Base-by-base conservation (phyloP, 345 rosid species). In the Euphorbia pulcherrima region DNA sequence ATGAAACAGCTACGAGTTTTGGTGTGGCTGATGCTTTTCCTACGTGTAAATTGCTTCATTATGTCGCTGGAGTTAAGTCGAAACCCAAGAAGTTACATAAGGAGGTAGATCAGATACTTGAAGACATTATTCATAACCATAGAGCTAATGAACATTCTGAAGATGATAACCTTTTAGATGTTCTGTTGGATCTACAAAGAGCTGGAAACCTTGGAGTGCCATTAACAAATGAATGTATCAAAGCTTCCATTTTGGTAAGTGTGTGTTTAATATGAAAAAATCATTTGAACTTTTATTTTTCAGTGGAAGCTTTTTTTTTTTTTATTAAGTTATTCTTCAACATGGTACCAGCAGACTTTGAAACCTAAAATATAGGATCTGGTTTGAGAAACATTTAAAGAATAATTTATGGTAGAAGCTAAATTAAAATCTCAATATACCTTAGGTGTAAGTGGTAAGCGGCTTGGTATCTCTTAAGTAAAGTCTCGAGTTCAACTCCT, bases 171-270 rank as follows among this genome's bases (percentile, higher is more conserved):
- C 29, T 67, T 23, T 53, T 85, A 4, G 81, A 78, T 72, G 74
- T 78, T 60, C 83, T 84, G 27, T 33, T 82, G 48, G 68, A 68
- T 6, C 41, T 78, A 41, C 80, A 76, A 12, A 61, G 68, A 12
- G 5, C 52, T 21, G 72, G 41, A 3, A 1, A 70, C 5, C 61
- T 24, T 12, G 80, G 68, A 0, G 54, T 72, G 48, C 61, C 65
- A 26, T 30, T 82, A 0, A 60, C 39, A n/a, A n/a, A 18, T 18
- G 63, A 60, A 40, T 72, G 71, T 65, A 66, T 80, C 66, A 76
- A 84, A 72, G 83, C 76, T 3, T 55, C 80, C 28, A 68, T 81
- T 37, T 3, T 70, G 69, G 81, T 78, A 16, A 47, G 74, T 68
- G 13, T 53, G 0, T 50, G n/a, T 33, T n/a, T n/a, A n/a, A n/a